A percentile compares a stretch with the other conserved stretches of the same genome.
phyloP scores from a whole-genome alignment of 1,139 yeast genomes.

The Kurtzmaniella natalensis region DNA sequence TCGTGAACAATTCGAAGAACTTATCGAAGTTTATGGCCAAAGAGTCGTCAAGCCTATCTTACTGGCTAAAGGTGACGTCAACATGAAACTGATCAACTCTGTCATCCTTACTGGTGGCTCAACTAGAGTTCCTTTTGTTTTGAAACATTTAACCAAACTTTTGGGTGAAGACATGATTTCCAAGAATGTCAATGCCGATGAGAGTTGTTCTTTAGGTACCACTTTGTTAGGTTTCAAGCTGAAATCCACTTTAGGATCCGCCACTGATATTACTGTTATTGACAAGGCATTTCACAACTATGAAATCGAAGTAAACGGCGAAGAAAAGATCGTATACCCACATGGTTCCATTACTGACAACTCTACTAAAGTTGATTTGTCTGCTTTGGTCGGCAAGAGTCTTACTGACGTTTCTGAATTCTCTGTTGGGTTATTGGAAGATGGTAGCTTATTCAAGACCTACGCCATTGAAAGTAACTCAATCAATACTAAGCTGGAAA shows the following conservation, averaged over 20 bases:
- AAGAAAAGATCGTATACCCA: conserved; percentile 35
- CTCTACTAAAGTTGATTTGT: conserved; percentile 27
- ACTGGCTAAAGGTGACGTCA: conserved; percentile 33
- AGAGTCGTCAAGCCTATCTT: conserved; percentile 53
- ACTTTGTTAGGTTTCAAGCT: conserved; percentile 69
- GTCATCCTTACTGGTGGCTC: conserved; percentile 89
- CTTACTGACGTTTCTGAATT: conserved; percentile 14
- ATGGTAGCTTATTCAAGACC: conserved; percentile 44
- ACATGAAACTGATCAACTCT: conserved; percentile 48
- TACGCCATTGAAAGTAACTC: conserved; percentile 21
- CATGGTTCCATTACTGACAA: conserved; percentile 34
- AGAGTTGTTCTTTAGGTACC: conserved; percentile 87
- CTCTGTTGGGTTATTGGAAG: conserved; percentile 49
- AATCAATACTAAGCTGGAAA: conserved; percentile 31
- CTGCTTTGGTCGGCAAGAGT: conserved; percentile 17
- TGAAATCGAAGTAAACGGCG: conserved; percentile 30
- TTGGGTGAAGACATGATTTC: conserved; percentile 62
- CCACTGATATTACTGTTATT: conserved; percentile 55
- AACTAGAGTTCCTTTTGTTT: conserved; percentile 85
- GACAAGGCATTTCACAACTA: conserved; percentile 52
- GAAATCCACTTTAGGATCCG: conserved; percentile 47
- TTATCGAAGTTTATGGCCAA: conserved; percentile 38
- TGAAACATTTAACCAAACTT: conserved; percentile 49
- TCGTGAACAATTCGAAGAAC: conserved; percentile 74
- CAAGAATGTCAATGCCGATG: conserved; percentile 95